Percentiles rank a stretch among this genome's conserved stretches.
These are phyloP conservation scores for Colletotrichum scovillei DNA, from an alignment of 2,329 filamentous ascomycete genomes.

Conservation along the genomic window DNA sequence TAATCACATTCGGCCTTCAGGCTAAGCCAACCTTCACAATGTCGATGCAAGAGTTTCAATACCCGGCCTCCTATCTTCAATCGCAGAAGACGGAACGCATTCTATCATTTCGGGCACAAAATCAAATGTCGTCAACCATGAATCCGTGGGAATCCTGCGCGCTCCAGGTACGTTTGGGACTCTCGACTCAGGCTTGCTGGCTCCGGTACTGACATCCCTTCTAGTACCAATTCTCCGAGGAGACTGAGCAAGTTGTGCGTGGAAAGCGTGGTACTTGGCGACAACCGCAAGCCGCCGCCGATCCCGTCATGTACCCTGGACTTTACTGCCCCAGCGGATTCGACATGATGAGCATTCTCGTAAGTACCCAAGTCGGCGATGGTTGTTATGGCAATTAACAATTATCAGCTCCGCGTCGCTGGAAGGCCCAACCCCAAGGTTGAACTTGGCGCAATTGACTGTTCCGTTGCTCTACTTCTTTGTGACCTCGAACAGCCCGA, in stretches of 20 bases:
- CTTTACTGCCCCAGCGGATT: conserved; percentile 66
- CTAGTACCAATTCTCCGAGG: conserved; percentile 42
- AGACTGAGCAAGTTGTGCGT: conserved; percentile 34
- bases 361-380: conserved; percentile 45
- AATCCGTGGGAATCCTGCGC: conserved; percentile 50
- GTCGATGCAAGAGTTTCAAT: conserved; percentile 19
- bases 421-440: conserved; percentile 79
- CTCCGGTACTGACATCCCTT: neutral
- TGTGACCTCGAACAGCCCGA: conserved; percentile 82
- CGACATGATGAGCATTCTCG: conserved; percentile 67
- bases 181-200: no score
- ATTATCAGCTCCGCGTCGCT: conserved; percentile 67
- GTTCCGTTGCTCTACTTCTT: conserved; percentile 85
- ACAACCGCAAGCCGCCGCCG: conserved; percentile 39
- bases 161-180: conserved; percentile 43
- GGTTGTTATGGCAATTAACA: conserved; percentile 25
- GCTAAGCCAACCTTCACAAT: conserved; percentile 11
- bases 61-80: neutral
- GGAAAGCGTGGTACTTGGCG: conserved; percentile 31
- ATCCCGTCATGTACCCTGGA: conserved; percentile 66
- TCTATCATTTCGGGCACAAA: conserved; percentile 32
- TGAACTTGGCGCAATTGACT: conserved; percentile 83
- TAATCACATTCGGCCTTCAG: conserved; percentile 9
- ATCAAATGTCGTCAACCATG: conserved; percentile 37
- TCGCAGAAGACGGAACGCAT: conserved; percentile 12